These are phyloP conservation scores for Cenchrus americanus DNA, from an alignment of 176 grass and related monocot species.

Conservation along the genomic window DNA sequence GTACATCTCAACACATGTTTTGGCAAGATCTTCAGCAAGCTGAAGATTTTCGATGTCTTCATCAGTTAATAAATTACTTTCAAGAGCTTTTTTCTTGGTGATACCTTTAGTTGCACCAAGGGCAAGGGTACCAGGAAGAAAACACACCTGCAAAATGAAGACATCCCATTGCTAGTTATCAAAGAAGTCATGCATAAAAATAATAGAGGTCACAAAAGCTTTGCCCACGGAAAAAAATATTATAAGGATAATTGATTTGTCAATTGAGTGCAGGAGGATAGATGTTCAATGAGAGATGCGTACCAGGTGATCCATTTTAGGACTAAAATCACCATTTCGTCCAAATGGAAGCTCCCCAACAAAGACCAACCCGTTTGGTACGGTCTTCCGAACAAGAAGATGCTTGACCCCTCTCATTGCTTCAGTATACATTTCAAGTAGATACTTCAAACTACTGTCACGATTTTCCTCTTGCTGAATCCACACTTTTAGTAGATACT, in stretches of 20 bases:
- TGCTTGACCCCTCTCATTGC: slow-evolving; percentile 93
- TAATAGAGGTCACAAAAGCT: not conserved
- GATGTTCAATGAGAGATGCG: slow-evolving; percentile 18
- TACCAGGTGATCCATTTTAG: slow-evolving; percentile 99
- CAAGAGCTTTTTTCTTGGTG: slow-evolving; percentile 81
- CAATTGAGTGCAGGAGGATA: slow-evolving; percentile 6
- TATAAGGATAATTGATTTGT: not conserved
- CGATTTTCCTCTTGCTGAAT: slow-evolving; percentile 76
- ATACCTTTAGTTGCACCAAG: slow-evolving; percentile 95
- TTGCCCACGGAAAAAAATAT: not conserved
- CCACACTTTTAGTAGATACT: slow-evolving; percentile 96
- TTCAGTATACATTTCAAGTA: slow-evolving; percentile 90
- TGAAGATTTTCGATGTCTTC: slow-evolving; percentile 94
- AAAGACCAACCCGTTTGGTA: slow-evolving; percentile 90
- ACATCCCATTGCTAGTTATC: slow-evolving; percentile 32
- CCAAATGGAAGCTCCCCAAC: slow-evolving; percentile 93
- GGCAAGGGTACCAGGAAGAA: slow-evolving; percentile 94
- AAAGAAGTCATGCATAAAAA: slow-evolving; percentile 34
- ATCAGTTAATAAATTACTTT: slow-evolving; percentile 65
- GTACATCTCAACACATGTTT: slow-evolving; percentile 98
- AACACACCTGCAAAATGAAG: slow-evolving; percentile 79
- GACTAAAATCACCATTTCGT: slow-evolving; percentile 71
- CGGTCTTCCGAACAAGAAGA: slow-evolving; percentile 89
- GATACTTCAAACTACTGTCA: slow-evolving; percentile 70
- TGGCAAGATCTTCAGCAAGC: slow-evolving; percentile 92